These are phyloP conservation scores for Gossypium mustelinum DNA, from an alignment of 345 rosid species.

Conservation along the genomic window DNA sequence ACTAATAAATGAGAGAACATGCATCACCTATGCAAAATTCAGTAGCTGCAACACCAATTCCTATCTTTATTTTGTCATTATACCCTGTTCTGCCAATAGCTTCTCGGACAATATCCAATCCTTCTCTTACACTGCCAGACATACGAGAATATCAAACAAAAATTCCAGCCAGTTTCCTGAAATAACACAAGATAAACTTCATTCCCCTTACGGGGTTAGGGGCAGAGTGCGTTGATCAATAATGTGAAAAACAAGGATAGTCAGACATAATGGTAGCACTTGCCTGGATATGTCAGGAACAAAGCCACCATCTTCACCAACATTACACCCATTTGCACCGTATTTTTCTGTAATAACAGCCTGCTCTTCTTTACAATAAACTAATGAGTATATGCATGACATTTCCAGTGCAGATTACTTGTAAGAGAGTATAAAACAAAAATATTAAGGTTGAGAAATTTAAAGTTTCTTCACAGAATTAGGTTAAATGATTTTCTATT, in stretches of 20 bases:
- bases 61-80: slow-evolving; percentile 80
- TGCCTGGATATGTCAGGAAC: slow-evolving; percentile 89
- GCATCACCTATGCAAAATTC: slow-evolving; percentile 76
- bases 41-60: slow-evolving; percentile 83
- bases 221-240: neutral
- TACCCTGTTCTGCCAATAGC: slow-evolving; percentile 89
- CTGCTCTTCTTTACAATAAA: slow-evolving; percentile 46
- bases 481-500: neutral
- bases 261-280: slow-evolving; percentile 22
- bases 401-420: slow-evolving; percentile 7
- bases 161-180: slow-evolving; percentile 10
- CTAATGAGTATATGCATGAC: slow-evolving; percentile 19
- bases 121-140: slow-evolving; percentile 75
- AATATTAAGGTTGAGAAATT: slow-evolving; percentile 1
- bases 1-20: slow-evolving; percentile 19
- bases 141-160: slow-evolving; percentile 8
- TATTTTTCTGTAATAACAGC: slow-evolving; percentile 82
- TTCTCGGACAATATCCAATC: slow-evolving; percentile 84
- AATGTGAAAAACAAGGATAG: slow-evolving; percentile 5
- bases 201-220: neutral
- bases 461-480: neutral
- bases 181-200: neutral
- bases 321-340: slow-evolving; percentile 73
- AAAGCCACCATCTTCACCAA: slow-evolving; percentile 94
- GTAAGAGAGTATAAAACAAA: neutral